phyloP scores from a whole-genome alignment of 371 early-diverging fungal genomes.

The Funneliformis caledonium region DNA sequence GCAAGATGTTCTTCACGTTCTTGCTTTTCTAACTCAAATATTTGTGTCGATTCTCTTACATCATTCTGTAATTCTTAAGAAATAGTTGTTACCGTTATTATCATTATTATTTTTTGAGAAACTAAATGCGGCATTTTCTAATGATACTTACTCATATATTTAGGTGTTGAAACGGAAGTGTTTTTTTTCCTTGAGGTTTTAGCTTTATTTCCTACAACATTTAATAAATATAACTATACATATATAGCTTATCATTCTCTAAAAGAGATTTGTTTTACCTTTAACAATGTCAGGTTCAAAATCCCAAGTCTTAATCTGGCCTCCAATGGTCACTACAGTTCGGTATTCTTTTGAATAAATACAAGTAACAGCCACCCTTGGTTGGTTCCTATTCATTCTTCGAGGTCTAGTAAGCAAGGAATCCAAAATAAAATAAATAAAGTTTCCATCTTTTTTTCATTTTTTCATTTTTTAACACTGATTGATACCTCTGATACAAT shows the following conservation, averaged over 20 bases:
- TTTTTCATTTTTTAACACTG: too few relatives aligned
- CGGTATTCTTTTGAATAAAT: conserved; percentile 54
- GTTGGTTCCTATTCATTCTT: background rate
- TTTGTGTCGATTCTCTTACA: conserved; percentile 49
- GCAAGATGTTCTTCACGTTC: conserved; percentile 42
- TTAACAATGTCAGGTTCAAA: conserved; percentile 46
- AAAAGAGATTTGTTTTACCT: background rate
- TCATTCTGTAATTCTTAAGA: conserved; percentile 51
- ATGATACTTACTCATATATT: background rate
- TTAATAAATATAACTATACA: background rate
- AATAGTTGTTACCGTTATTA: background rate
- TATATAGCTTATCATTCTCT: background rate
- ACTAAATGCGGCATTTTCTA: background rate
- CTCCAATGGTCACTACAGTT: conserved; percentile 54
- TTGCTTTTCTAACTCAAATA: conserved; percentile 46
- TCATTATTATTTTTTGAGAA: too few relatives aligned
- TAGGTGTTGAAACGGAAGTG: background rate
- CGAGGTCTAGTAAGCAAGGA: background rate
- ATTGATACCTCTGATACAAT: background rate
- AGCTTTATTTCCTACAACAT: background rate
- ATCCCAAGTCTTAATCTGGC: conserved; percentile 56
- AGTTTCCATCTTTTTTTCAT: too few relatives aligned
- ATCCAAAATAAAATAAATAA: background rate
- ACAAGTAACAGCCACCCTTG: conserved; percentile 49
- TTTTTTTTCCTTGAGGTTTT: background rate